These are phyloP conservation scores for Ilex aquifolium DNA, from an alignment of 257 asterid species.

Conservation along the genomic window DNA sequence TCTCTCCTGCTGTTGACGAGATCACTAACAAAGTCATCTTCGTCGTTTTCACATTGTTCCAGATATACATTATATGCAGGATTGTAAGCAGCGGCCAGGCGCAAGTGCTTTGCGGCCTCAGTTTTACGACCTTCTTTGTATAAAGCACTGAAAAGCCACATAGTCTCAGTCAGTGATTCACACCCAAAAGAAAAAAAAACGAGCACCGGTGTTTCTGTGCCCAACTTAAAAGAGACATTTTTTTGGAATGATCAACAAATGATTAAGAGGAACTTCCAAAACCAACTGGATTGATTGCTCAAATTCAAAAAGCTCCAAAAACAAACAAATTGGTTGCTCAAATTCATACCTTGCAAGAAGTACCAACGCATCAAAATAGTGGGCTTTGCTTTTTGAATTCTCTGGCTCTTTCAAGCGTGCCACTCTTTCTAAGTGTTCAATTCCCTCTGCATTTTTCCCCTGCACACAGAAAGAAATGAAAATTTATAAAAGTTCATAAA, in stretches of 20 bases:
- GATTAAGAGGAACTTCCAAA: too few species aligned
- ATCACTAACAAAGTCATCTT: slow-evolving; percentile 44
- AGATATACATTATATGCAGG: slow-evolving; percentile 39
- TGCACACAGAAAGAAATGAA: slow-evolving; percentile 14
- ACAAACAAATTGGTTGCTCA: not conserved
- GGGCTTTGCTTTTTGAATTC: slow-evolving; percentile 64
- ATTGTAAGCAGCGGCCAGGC: slow-evolving; percentile 50
- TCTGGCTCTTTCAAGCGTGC: slow-evolving; percentile 62
- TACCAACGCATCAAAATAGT: slow-evolving; percentile 68
- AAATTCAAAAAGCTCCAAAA: too few species aligned
- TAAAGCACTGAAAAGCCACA: slow-evolving; percentile 42
- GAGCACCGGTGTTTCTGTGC: too few species aligned
- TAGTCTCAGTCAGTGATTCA: too few species aligned
- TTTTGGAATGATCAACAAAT: too few species aligned
- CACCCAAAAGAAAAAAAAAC: too few species aligned
- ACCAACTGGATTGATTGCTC: too few species aligned
- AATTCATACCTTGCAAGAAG: slow-evolving; percentile 60
- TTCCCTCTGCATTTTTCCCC: slow-evolving; percentile 74
- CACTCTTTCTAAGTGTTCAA: slow-evolving; percentile 70
- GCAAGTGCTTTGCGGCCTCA: slow-evolving; percentile 60
- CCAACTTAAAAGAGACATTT: too few species aligned
- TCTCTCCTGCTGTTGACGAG: slow-evolving; percentile 44
- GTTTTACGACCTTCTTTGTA: slow-evolving; percentile 41
- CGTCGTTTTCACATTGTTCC: slow-evolving; percentile 46
- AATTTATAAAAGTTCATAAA: not conserved